Evolutionary conservation across 192 early-diverging fungal species (phyloP).

Genomic region (Diversispora epigaea): DNA sequence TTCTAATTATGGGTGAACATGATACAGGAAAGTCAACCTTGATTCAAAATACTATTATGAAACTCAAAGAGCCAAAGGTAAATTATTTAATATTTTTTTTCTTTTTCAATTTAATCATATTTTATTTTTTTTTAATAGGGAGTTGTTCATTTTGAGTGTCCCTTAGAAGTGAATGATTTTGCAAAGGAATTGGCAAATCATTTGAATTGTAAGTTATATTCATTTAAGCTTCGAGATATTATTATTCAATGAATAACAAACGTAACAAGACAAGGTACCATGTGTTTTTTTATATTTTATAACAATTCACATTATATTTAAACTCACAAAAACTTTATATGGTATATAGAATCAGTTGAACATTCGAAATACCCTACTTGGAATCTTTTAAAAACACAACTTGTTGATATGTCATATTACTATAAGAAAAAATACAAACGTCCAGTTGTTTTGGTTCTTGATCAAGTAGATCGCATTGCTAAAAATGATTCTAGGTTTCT

Average conservation of each 20-base stretch:
- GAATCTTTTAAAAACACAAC: constrained; percentile 4
- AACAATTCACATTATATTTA: constrained; percentile 6
- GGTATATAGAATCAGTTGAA: neutral
- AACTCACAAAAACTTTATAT: constrained; percentile 3
- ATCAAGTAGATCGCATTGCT: constrained; percentile 22
- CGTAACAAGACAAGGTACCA: neutral
- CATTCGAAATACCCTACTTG: constrained; percentile 13
- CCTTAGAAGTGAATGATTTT: neutral
- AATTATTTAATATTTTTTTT: neutral
- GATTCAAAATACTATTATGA: too few species aligned
- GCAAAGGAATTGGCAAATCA: neutral
- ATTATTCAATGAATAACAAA: neutral
- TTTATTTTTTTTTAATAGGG: constrained; percentile 17
- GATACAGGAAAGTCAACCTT: too few species aligned
- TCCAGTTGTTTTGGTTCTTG: constrained; percentile 13
- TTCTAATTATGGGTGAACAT: too few species aligned
- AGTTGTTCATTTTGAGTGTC: neutral
- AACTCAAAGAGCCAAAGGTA: constrained; percentile 19
- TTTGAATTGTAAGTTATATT: constrained; percentile 10
- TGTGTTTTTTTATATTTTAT: neutral
- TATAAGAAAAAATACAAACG: too few species aligned
- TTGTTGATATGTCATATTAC: neutral
- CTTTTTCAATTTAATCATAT: constrained; percentile 14
- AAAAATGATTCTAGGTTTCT: constrained; percentile 6
- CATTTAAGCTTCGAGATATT: constrained; percentile 6